phyloP scores from a whole-genome alignment of 257 asterid species.

The Perilla frutescens region DNA sequence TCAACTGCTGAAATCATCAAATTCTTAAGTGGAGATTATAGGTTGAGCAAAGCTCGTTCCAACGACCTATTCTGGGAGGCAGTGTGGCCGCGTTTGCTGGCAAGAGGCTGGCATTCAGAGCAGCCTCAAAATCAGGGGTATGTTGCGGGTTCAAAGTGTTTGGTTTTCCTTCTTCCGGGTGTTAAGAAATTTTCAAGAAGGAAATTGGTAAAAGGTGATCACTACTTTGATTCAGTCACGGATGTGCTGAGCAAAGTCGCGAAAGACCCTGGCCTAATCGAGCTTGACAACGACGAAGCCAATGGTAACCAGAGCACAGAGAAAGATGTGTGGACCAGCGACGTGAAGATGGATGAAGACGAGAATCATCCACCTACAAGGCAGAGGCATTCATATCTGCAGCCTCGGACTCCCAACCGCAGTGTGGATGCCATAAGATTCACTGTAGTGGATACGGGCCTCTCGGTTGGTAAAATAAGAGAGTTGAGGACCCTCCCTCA shows the following conservation, averaged over 20 bases:
- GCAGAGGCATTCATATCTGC: constrained; percentile 58
- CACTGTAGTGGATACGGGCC: constrained; percentile 68
- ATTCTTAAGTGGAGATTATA: constrained; percentile 70
- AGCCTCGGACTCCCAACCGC: constrained; percentile 64
- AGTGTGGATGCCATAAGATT: constrained; percentile 45
- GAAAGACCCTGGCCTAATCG: constrained; percentile 62
- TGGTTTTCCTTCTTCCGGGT: constrained; percentile 77
- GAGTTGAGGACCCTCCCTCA: constrained; percentile 55
- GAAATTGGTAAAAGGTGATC: constrained; percentile 61
- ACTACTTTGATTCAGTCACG: constrained; percentile 72
- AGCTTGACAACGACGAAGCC: constrained; percentile 49
- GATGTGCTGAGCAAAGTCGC: constrained; percentile 74
- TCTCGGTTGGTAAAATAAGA: constrained; percentile 48
- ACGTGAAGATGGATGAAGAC: constrained; percentile 43
- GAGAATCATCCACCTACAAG: constrained; percentile 47
- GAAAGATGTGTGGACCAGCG: constrained; percentile 32
- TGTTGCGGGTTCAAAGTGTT: constrained; percentile 43
- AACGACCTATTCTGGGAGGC: constrained; percentile 91
- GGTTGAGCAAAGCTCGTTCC: constrained; percentile 81
- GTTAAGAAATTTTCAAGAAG: constrained; percentile 65
- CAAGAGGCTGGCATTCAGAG: constrained; percentile 86
- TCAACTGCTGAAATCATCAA: constrained; percentile 61
- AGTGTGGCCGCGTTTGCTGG: constrained; percentile 92
- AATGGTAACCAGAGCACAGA: constrained; percentile 38
- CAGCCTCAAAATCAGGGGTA: constrained; percentile 57